Evolutionary conservation across 2,329 filamentous ascomycete genomes (phyloP).

Genomic region (Sclerotinia subarctica): DNA sequence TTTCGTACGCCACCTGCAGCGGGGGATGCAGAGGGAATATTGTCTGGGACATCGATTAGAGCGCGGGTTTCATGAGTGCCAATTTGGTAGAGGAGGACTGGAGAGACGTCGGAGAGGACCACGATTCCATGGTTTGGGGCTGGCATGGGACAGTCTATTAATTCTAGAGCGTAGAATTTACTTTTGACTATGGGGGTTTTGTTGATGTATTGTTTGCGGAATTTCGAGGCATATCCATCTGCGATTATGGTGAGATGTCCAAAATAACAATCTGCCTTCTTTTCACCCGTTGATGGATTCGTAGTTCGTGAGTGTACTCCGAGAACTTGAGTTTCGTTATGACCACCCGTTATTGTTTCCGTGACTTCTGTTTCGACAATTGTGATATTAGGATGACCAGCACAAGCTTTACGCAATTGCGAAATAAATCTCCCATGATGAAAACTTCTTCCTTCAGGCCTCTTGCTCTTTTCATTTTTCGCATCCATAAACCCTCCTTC

Average conservation of each 20-base stretch:
- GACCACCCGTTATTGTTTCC: constrained; percentile 66
- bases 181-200: constrained; percentile 68
- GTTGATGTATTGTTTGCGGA: constrained; percentile 74
- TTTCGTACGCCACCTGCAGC: constrained; percentile 78
- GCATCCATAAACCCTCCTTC: constrained; percentile 26
- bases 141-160: constrained; percentile 82
- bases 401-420: constrained; percentile 72
- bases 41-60: constrained; percentile 81
- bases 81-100: constrained; percentile 94
- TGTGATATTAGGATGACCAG: constrained; percentile 76
- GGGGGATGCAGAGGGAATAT: constrained; percentile 68
- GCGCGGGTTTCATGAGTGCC: constrained; percentile 90
- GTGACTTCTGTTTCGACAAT: constrained; percentile 87
- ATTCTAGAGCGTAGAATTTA: constrained; percentile 90
- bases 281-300: constrained; percentile 53
- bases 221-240: constrained; percentile 90
- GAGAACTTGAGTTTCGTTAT: constrained; percentile 64
- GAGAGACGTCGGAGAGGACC: constrained; percentile 71
- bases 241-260: constrained; percentile 83
- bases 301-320: constrained; percentile 75
- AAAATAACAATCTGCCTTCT: constrained; percentile 75
- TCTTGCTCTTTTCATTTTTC: constrained; percentile 39
- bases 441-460: constrained; percentile 75
- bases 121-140: constrained; percentile 79
- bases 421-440: constrained; percentile 94